Evolutionary conservation across 768 basidiomycete genomes (phyloP).

Genomic region (Chalciporus pseudorubinellus): DNA sequence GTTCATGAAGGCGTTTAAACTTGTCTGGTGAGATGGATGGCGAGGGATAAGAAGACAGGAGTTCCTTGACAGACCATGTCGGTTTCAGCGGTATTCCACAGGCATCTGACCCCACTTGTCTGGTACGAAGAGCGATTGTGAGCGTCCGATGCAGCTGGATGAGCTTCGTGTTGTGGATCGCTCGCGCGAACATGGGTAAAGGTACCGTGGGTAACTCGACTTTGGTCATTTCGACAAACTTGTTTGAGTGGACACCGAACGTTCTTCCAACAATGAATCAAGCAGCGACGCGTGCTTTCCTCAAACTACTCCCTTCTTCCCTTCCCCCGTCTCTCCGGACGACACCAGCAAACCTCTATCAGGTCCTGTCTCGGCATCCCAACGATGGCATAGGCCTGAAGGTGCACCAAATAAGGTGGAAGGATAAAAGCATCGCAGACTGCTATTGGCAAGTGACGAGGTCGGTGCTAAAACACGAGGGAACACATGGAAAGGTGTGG

Average conservation of each 20-base stretch:
- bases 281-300: conserved; percentile 36
- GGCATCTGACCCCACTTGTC: conserved; percentile 43
- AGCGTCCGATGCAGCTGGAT: not conserved
- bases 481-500: conserved; percentile 81
- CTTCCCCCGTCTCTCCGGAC: conserved; percentile 60
- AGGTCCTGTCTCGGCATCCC: conserved; percentile 69
- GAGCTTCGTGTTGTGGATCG: not conserved
- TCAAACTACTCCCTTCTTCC: conserved; percentile 54
- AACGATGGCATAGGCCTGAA: conserved; percentile 63
- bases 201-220: not conserved
- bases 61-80: conserved; percentile 77
- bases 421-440: conserved; percentile 57
- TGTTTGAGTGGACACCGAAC: not conserved
- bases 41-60: conserved; percentile 74
- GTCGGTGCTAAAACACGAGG: conserved; percentile 68
- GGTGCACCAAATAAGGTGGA: conserved; percentile 76
- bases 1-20: conserved; percentile 61
- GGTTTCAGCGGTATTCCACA: conserved; percentile 64
- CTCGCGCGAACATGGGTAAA: not conserved
- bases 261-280: conserved; percentile 24
- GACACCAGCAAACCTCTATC: conserved; percentile 63
- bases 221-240: not conserved
- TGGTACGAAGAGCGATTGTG: conserved; percentile 2
- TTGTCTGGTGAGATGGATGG: conserved; percentile 58
- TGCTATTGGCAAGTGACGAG: conserved; percentile 78